Base-by-base conservation (phyloP, 2,329 filamentous ascomycete genomes). In the Talaromyces sp. region DNA sequence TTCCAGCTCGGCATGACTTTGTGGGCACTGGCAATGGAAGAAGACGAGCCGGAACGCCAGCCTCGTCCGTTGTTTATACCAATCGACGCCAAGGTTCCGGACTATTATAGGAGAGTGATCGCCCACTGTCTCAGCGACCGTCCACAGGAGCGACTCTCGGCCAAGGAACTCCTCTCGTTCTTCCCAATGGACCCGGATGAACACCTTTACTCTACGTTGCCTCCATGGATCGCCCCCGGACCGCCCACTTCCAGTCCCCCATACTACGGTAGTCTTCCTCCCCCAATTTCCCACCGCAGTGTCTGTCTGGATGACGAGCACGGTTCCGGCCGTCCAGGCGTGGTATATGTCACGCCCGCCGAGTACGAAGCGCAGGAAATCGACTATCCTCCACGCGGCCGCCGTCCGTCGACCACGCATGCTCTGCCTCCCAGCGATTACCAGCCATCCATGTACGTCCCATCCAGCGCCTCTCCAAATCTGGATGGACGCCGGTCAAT, bases 1-100 rank as follows among this genome's bases (percentile, higher is more conserved):
- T 99, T 89, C 69, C 94, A 99, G 75, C 83, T 97, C 5, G 94
- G 94, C 5, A 99, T 99, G 94, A 92, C 96, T 1, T 79, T 99
- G 2, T 99, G 93, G 91, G 91, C 91, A 24, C 78, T 99, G 52
- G 93, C 91, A 1, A 89, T 88, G 70, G 85, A 93, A 65, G 85
- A 92, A 59, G 93, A 97, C 68, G 93, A 97, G 69, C 94, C 94
- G 1, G 94, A 97, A 72, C 82, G 85, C 21, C 87, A 89, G 62
- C 83, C 83, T 48, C 84, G 90, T 21, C 92, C 92, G 0, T 76
- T 96, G 62, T 70, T 73, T 27, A 75, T 85, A 6, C 58, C 58
- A 10, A 73, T 82, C 11, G 80, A 87, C 27, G 55, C 67, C 38
- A 66, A 69, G 31, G 82, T 95, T 9, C 94, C 94, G 0, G 79